Percentiles rank a stretch among this genome's conserved stretches.
Evolutionary conservation across 208 protist genomes (phyloP).

Genomic region (Trypanosoma melophagium): DNA sequence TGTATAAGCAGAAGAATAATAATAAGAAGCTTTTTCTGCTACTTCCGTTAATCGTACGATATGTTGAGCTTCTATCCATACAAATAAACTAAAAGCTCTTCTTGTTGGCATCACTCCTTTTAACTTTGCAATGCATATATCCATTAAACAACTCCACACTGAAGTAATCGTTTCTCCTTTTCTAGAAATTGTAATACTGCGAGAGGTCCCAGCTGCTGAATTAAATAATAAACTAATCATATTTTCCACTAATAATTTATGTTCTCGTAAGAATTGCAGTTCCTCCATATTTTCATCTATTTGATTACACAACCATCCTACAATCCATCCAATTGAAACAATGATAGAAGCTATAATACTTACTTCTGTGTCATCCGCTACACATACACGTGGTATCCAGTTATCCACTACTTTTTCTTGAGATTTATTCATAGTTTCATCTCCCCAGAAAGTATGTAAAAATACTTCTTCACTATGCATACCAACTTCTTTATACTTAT

Average conservation of each 20-base stretch:
- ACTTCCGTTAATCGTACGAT: not conserved
- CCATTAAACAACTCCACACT: conserved; percentile 7
- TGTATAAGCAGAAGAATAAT: not conserved
- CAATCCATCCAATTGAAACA: conserved; percentile 19
- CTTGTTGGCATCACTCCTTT: not conserved
- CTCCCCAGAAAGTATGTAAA: conserved; percentile 15
- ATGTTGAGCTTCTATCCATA: conserved; percentile 14
- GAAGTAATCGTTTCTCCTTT: not conserved
- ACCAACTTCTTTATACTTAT: not conserved
- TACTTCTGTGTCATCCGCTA: conserved; percentile 3
- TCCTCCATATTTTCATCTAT: not conserved
- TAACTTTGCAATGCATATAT: not conserved
- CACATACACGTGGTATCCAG: conserved; percentile 22
- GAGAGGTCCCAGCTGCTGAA: conserved; percentile 5
- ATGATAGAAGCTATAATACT: conserved; percentile 24
- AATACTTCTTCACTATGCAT: conserved; percentile 2
- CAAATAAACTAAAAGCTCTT: conserved; percentile 2
- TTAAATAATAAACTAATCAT: conserved; percentile 5
- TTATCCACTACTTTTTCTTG: not conserved
- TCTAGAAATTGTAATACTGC: not conserved
- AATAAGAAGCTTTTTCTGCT: not conserved
- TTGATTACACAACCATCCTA: conserved; percentile 12
- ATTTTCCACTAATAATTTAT: not conserved
- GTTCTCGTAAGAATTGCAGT: conserved; percentile 4
- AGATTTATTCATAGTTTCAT: not conserved